A percentile compares a stretch with the other conserved stretches of the same genome.
phyloP scores from a whole-genome alignment of 441 rosid genomes.

The Geranium incanum region DNA sequence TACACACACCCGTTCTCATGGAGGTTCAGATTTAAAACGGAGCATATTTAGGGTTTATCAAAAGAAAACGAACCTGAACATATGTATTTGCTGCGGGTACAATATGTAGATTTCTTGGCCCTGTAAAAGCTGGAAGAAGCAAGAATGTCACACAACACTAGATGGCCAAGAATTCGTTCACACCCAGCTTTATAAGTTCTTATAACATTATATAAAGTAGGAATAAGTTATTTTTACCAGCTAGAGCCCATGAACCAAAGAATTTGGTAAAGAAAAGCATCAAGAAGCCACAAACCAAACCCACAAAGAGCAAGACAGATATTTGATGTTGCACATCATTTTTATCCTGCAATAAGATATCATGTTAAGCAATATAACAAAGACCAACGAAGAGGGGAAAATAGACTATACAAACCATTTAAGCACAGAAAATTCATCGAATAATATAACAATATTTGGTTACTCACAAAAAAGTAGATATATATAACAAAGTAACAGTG shows the following conservation, averaged over 20 bases:
- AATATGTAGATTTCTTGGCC: constrained; percentile 42
- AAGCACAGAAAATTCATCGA: too few relatives aligned
- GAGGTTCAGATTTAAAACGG: too few relatives aligned
- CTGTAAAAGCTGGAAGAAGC: constrained; percentile 48
- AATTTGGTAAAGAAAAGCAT: constrained; percentile 48
- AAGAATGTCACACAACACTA: constrained; percentile 12
- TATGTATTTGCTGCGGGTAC: constrained; percentile 57
- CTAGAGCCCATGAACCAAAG: constrained; percentile 46
- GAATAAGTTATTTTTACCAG: constrained; percentile 39
- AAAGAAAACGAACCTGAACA: constrained; percentile 42
- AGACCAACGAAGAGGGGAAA: not conserved
- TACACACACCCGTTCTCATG: too few relatives aligned
- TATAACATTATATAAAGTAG: not conserved
- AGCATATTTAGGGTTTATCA: not conserved
- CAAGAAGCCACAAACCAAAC: constrained; percentile 42
- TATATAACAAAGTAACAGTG: too few relatives aligned
- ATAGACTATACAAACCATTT: too few relatives aligned
- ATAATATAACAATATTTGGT: too few relatives aligned
- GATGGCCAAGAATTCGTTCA: not conserved
- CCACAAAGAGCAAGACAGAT: constrained; percentile 52
- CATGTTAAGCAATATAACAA: constrained; percentile 16
- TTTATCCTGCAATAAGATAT: constrained; percentile 37
- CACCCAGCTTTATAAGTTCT: not conserved
- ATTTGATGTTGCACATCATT: constrained; percentile 58
- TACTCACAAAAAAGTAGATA: too few relatives aligned